Conservation (phyloP, 352 stramenopile genomes). For the Thalassiosira oceanica region DNA sequence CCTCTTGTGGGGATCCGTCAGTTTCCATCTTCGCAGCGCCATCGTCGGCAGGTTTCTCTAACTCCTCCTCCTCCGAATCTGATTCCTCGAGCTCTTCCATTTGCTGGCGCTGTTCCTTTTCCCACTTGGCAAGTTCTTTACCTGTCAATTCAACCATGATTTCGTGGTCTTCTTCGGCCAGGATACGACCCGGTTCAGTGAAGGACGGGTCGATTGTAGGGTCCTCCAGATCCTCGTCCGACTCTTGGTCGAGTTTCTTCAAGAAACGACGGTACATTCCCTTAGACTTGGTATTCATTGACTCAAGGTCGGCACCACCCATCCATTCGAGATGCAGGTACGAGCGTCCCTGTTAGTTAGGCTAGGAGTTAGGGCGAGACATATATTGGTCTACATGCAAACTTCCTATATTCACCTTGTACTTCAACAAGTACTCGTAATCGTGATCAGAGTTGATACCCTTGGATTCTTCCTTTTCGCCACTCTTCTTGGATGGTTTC, state of each 20-base stretch:
- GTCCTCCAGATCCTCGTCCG: constrained; percentile 78
- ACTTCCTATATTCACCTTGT: no score
- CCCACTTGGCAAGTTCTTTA: constrained; percentile 78
- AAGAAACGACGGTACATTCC: constrained; percentile 79
- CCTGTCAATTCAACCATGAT: constrained; percentile 75
- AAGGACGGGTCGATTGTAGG: constrained; percentile 77
- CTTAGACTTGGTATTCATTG: constrained; percentile 79
- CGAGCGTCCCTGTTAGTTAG: no score
- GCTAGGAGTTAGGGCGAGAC: no score
- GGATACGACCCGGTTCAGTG: constrained; percentile 67
- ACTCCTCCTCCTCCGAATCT: constrained; percentile 29
- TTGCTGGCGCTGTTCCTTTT: constrained; percentile 71
- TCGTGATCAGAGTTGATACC: constrained; percentile 58
- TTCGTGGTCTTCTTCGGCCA: constrained; percentile 80
- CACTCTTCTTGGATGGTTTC: constrained; percentile 17
- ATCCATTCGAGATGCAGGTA: constrained; percentile 85
- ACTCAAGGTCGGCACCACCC: constrained; percentile 77
- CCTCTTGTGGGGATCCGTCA: constrained; percentile 5
- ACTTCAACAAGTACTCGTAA: constrained; percentile 87
- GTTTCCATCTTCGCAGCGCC: constrained; percentile 10
- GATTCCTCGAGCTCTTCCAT: constrained; percentile 29
- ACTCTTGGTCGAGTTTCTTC: constrained; percentile 75
- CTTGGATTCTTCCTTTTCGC: constrained; percentile 9
- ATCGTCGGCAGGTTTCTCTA: constrained; percentile 25
- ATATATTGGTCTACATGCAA: no score